Base-by-base conservation (phyloP, 768 basidiomycete species). In the Chlorophyllum brunneum region DNA sequence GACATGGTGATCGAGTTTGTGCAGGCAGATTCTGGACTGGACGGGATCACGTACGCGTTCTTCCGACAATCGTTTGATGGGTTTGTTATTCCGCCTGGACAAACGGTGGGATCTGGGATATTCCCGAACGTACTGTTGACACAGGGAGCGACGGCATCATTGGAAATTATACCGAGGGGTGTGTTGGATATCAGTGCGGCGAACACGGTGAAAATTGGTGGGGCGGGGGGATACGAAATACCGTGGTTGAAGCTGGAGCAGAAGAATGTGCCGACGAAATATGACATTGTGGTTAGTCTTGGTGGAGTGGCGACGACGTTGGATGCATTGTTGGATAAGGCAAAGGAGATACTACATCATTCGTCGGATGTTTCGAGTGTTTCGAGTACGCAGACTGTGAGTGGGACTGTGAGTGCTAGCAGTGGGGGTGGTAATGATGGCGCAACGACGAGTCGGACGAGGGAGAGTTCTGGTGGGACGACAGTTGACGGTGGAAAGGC, bases 191-290 rank as follows among this genome's bases (percentile, higher is more conserved):
- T 87, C 18, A 66, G 67, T 29, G 68, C 79, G 2, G 77, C 71
- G 10, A 64, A 69, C 20, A 85, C 83, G 1, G 63, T 72, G 16
- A 64, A 67, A 38, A 68, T 81, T 30, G 51, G 51, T 9, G 82
- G 77, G 3, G 58, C 67, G 11, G 74, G 75, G 16, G 83, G 84
- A 15, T 88, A 88, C 58, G 68, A 71, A 53, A 63, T 86, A 37
- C 85, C 86, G 9, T 87, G 83, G 83, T 64, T 87, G 55, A 75
- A 85, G 46, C 69, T 86, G 44, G 63, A 69, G 29, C 82, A 86
- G 63, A 66, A 64, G 34, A 58, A 62, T 39, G 82, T 86, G 5
- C 75, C 81, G 11, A 80, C 82, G 26, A 55, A 61, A 7, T 87
- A 85, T 56, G 47, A 59, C 22, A 57, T 76, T n/a, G 59, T 55